Percentiles rank a stretch among this genome's conserved stretches.
phyloP scores from a whole-genome alignment of 192 early-diverging fungal species.

The Irineochytrium annulatum region DNA sequence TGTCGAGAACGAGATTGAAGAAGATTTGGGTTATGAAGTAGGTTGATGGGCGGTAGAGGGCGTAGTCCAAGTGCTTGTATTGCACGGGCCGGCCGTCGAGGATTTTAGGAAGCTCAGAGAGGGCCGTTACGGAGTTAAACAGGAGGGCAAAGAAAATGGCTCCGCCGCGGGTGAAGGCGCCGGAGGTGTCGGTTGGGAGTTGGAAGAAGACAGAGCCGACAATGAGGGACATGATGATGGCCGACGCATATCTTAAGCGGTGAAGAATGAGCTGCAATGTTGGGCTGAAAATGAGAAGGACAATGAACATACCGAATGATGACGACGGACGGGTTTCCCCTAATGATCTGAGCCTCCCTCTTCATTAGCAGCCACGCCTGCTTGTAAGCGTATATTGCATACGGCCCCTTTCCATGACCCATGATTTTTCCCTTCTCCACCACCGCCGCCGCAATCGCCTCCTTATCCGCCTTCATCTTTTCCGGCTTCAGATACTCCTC shows the following conservation, averaged over 20 bases:
- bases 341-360: constrained; percentile 62
- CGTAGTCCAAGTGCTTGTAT: constrained; percentile 74
- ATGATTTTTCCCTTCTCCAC: neutral
- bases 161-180: constrained; percentile 77
- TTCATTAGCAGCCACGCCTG: constrained; percentile 31
- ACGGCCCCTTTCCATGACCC: neutral
- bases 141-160: constrained; percentile 64
- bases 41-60: constrained; percentile 60
- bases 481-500: neutral
- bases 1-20: constrained; percentile 45
- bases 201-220: constrained; percentile 67
- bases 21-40: constrained; percentile 52
- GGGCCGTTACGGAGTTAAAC: constrained; percentile 66
- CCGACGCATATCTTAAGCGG: constrained; percentile 38
- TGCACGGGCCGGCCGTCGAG: constrained; percentile 68
- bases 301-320: constrained; percentile 46
- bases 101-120: constrained; percentile 65
- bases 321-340: constrained; percentile 47
- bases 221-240: constrained; percentile 62
- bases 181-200: constrained; percentile 50
- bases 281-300: neutral
- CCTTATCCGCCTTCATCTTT: neutral
- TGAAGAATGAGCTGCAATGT: neutral
- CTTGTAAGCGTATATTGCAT: neutral
- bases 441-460: neutral